These are phyloP conservation scores for Cladophialophora immunda DNA, from an alignment of 2,329 filamentous ascomycete species.

Conservation along the genomic window DNA sequence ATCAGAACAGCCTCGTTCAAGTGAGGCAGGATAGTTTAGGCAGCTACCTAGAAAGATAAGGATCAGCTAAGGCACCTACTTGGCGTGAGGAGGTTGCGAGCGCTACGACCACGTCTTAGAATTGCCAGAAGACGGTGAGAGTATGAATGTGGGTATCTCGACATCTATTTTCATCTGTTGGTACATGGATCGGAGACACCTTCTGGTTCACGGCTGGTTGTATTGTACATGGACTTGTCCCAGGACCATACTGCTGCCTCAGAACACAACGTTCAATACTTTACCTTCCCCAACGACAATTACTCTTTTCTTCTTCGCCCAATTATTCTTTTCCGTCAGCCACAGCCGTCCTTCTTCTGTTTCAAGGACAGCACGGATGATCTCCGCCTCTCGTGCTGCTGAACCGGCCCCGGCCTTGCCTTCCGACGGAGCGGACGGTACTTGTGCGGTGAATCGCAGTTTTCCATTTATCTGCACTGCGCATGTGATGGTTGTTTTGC, in stretches of 20 bases:
- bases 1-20: too few species aligned
- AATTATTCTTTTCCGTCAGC: slow-evolving; percentile 61
- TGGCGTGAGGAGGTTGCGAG: not conserved
- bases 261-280: slow-evolving; percentile 77
- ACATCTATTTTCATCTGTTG: not conserved
- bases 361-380: slow-evolving; percentile 68
- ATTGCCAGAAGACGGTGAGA: not conserved
- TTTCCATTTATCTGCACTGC: slow-evolving; percentile 85
- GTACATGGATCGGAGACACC: not conserved
- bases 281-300: slow-evolving; percentile 73
- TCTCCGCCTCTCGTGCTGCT: slow-evolving; percentile 63
- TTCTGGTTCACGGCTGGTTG: not conserved
- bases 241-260: slow-evolving; percentile 22
- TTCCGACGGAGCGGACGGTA: slow-evolving; percentile 55
- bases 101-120: not conserved
- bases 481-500: slow-evolving; percentile 61
- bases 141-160: not conserved
- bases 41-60: too few species aligned
- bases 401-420: slow-evolving; percentile 42
- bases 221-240: not conserved
- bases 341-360: slow-evolving; percentile 68
- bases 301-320: slow-evolving; percentile 66
- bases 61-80: too few species aligned
- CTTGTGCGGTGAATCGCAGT: slow-evolving; percentile 71
- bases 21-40: too few species aligned